Evolutionary conservation across 345 rosid species (phyloP).

Genomic region (Syzygium aromaticum): DNA sequence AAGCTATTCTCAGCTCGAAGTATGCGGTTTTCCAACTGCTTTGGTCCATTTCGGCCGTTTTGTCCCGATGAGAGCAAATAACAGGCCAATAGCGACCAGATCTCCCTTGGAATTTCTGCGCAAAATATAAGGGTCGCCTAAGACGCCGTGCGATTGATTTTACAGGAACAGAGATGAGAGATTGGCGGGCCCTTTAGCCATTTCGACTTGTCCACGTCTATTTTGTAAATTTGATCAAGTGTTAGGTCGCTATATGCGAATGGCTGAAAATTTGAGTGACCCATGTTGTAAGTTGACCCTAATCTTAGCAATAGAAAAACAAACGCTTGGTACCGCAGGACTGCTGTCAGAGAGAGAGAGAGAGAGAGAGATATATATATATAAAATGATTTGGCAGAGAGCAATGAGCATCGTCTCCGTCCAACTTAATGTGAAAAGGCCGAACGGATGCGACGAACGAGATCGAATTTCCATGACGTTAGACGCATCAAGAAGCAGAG

Average conservation of each 20-base stretch:
- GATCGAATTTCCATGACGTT: background rate
- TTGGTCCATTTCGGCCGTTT: background rate
- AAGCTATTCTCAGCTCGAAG: rapidly evolving
- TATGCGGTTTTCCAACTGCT: background rate
- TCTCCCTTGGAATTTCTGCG: background rate
- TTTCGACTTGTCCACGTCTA: background rate
- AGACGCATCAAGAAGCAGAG: background rate
- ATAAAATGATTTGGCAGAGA: background rate
- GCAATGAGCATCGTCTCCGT: background rate
- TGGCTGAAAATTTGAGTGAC: background rate
- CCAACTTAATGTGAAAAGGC: background rate
- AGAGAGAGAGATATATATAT: background rate
- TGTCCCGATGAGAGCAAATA: background rate
- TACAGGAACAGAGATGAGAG: background rate
- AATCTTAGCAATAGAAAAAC: background rate
- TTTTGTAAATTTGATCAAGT: background rate
- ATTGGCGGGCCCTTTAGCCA: background rate
- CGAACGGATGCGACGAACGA: background rate
- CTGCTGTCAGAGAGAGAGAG: background rate
- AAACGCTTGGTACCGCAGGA: background rate
- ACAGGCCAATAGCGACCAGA: background rate
- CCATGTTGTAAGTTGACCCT: background rate
- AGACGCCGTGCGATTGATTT: background rate
- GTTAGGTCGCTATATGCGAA: background rate
- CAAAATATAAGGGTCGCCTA: background rate